These are phyloP conservation scores for Sclerotinia borealis DNA, from an alignment of 2,329 filamentous ascomycete species.

Conservation along the genomic window DNA sequence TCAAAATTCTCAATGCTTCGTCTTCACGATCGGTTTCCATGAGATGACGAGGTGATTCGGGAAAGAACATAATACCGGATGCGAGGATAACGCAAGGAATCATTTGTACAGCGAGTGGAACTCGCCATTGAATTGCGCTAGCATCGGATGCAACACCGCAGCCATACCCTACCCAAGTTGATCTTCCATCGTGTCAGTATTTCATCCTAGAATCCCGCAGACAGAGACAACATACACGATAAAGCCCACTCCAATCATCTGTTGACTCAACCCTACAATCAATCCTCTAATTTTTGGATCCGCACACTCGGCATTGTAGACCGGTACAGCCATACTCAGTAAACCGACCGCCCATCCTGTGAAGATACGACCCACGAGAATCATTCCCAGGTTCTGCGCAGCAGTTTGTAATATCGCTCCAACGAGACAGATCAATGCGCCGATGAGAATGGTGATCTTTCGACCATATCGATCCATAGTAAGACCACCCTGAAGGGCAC, in stretches of 20 bases:
- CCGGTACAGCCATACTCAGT: slow-evolving; percentile 56
- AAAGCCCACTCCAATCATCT: slow-evolving; percentile 58
- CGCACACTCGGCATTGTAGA: slow-evolving; percentile 61
- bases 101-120: slow-evolving; percentile 48
- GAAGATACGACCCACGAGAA: slow-evolving; percentile 53
- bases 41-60: slow-evolving; percentile 67
- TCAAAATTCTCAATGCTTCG: slow-evolving; percentile 60
- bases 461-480: slow-evolving; percentile 52
- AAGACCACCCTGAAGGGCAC: slow-evolving; percentile 37
- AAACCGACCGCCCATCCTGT: slow-evolving; percentile 54
- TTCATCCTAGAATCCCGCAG: not conserved
- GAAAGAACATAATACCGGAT: slow-evolving; percentile 63
- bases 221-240: slow-evolving; percentile 21
- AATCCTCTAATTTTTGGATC: slow-evolving; percentile 57
- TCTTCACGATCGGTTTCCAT: slow-evolving; percentile 64
- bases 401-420: slow-evolving; percentile 56
- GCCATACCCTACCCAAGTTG: slow-evolving; percentile 56
- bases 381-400: slow-evolving; percentile 45
- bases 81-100: slow-evolving; percentile 57
- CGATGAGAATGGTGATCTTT: slow-evolving; percentile 51
- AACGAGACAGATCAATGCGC: slow-evolving; percentile 51
- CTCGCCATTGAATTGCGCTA: slow-evolving; percentile 25
- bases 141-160: slow-evolving; percentile 18
- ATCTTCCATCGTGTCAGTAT: slow-evolving; percentile 31
- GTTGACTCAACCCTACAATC: slow-evolving; percentile 57